phyloP scores from a whole-genome alignment of 768 basidiomycete species.

The Podaxis pistillaris region DNA sequence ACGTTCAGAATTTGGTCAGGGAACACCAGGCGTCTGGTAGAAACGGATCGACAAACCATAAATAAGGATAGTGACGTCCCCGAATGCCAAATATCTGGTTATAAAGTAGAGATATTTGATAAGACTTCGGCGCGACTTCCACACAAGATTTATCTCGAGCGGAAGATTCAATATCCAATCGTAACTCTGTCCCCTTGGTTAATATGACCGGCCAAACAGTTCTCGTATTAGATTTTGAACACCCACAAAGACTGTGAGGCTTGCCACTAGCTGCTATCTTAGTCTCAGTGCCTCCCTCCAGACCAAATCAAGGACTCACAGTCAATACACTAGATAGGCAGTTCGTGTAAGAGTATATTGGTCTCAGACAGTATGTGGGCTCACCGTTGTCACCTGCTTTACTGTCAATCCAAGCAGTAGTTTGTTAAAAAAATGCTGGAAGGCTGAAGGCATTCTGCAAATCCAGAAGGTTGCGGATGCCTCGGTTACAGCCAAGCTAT shows the following conservation, averaged over 20 bases:
- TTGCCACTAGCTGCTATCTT: background rate
- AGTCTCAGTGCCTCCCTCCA: too few relatives aligned
- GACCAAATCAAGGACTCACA: background rate
- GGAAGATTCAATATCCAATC: background rate
- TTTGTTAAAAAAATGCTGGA: background rate
- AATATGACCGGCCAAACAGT: background rate
- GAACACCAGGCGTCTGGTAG: background rate
- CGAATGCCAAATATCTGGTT: background rate
- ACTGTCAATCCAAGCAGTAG: background rate
- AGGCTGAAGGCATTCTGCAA: background rate
- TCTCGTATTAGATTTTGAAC: background rate
- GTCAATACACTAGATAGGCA: background rate
- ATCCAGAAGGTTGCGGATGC: background rate
- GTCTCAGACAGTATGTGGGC: background rate
- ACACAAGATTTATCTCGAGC: background rate
- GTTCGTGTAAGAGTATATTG: background rate
- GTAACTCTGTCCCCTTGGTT: background rate
- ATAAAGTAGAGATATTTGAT: background rate
- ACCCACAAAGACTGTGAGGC: background rate
- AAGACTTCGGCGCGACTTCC: background rate
- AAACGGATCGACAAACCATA: background rate
- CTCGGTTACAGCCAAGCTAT: background rate
- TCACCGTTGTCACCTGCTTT: background rate
- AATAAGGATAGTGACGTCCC: background rate
- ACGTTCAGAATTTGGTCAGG: background rate